phyloP scores from a whole-genome alignment of 495 filamentous ascomycete genomes.

The Neurospora sp. region DNA sequence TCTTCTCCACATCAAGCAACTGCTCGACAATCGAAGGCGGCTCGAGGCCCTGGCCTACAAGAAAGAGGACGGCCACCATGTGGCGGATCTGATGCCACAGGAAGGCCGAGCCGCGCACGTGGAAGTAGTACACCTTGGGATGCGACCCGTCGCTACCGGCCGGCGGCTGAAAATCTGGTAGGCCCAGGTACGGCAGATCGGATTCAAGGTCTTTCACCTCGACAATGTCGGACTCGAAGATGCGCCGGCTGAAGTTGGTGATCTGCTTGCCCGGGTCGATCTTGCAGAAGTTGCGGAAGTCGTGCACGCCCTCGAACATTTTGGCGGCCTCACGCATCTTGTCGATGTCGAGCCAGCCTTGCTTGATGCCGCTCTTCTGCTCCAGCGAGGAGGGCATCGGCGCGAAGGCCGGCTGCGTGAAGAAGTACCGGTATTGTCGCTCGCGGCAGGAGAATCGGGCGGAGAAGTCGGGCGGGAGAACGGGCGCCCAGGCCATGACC shows the following conservation, averaged over 20 bases:
- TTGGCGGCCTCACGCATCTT: constrained; percentile 77
- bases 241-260: constrained; percentile 64
- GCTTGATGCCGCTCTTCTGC: constrained; percentile 14
- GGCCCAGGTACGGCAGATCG: constrained; percentile 34
- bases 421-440: constrained; percentile 89
- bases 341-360: constrained; percentile 62
- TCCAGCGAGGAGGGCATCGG: constrained; percentile 39
- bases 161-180: constrained; percentile 2
- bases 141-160: background rate
- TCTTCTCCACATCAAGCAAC: constrained; percentile 58
- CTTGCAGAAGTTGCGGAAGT: constrained; percentile 96
- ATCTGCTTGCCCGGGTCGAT: constrained; percentile 80
- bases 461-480: constrained; percentile 67
- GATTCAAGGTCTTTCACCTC: constrained; percentile 43
- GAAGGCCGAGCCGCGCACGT: constrained; percentile 83
- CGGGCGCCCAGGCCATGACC: constrained; percentile 86
- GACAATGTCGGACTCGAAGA: constrained; percentile 68
- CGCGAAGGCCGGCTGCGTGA: constrained; percentile 81
- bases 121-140: constrained; percentile 76
- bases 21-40: constrained; percentile 56
- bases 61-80: constrained; percentile 79
- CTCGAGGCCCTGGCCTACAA: constrained; percentile 86
- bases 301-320: constrained; percentile 70
- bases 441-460: constrained; percentile 90
- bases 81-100: constrained; percentile 96